Percentiles rank a stretch among this genome's conserved stretches.
phyloP scores from a whole-genome alignment of 345 rosid genomes.

The Arabidopsis suecica region DNA sequence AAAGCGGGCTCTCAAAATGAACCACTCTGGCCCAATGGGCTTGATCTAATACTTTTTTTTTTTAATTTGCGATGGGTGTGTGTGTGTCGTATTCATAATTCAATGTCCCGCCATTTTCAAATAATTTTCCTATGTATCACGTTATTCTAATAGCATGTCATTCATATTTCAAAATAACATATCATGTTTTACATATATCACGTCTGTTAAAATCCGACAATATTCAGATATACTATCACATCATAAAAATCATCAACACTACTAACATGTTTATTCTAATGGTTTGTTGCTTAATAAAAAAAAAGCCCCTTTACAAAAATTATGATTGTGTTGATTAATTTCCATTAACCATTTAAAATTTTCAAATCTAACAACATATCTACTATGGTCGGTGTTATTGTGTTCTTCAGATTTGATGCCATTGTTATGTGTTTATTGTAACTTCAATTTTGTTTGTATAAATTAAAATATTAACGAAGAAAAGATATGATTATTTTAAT shows the following conservation, averaged over 20 bases:
- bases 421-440: conserved; percentile 2
- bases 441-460: neutral
- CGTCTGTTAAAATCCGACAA: neutral
- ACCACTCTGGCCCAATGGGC: conserved; percentile 20
- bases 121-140: neutral
- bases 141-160: too few relatives aligned
- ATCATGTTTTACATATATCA: too few relatives aligned
- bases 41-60: neutral
- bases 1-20: neutral
- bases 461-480: neutral
- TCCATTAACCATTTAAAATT: too few relatives aligned
- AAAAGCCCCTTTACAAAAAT: neutral
- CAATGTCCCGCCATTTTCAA: neutral
- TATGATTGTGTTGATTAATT: neutral
- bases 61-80: too few relatives aligned
- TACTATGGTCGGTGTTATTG: neutral
- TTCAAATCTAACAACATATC: conserved; percentile 1
- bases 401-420: neutral
- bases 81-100: too few relatives aligned
- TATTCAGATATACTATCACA: too few relatives aligned
- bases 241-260: too few relatives aligned
- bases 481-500: neutral
- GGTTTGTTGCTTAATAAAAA: too few relatives aligned
- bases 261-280: too few relatives aligned
- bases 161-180: too few relatives aligned